Base-by-base conservation (phyloP, 1,139 yeast species). In the Blastobotrys proliferans region DNA sequence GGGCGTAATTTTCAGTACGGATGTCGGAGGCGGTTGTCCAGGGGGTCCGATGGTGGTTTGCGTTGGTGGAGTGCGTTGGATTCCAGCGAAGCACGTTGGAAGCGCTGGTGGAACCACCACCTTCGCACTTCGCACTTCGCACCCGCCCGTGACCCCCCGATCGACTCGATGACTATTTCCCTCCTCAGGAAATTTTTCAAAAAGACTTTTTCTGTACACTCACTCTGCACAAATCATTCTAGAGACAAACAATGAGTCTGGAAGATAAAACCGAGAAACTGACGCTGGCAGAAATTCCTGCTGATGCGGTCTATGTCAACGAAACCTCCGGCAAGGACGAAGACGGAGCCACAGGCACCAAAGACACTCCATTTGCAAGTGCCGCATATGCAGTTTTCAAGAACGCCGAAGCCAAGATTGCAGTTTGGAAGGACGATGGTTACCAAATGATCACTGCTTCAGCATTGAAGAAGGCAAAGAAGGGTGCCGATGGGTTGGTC, bases 391-490 rank as follows among this genome's bases (percentile, higher is more conserved):
- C 97, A 3, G 60, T 84, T 35, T 87, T 50, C 50, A 41, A 46
- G n/a, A 42, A 66, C 58, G 61, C 67, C 32, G 61, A 66, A 40
- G 87, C 80, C 43, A 79, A 86, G 35, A 63, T 87, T 32, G 69
- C 75, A 28, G 78, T 84, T 32, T 79, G 72, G 68, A 86, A 86
- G 64, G 47, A 75, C 73, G 48, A 74, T 63, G 46, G 80, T 66
- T 94, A 77, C 63, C 76, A 71, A 53, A 92, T 83, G 57, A 88
- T 94, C 58, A 74, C 92, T n/a, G 88, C 96, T 3, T 81, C 94
- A 41, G 97, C 96, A 4, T 71, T 90, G 61, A 94, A 94, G 70
- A 92, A 90, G 69, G 97, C 98, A 57, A 86, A 86, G 68, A 94
- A 94, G 66, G 97, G 96, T 47, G 92, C 85, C 50, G 97, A 90